Percentiles rank a stretch among this genome's conserved stretches.
phyloP scores from a whole-genome alignment of 106 monocot genomes.

The Dendrobium catenatum region DNA sequence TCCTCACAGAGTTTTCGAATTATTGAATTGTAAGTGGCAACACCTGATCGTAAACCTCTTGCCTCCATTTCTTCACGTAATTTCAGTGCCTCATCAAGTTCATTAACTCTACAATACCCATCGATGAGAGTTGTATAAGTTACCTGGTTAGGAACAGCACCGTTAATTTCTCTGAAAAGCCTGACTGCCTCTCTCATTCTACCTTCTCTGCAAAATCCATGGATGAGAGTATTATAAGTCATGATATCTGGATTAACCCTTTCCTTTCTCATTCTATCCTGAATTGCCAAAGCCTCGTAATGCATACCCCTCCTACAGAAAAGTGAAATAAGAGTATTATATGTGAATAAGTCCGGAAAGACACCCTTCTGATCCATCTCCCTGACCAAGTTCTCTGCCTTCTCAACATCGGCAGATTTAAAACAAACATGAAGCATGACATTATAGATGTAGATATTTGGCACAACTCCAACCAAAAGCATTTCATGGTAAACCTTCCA shows the following conservation, averaged over 20 bases:
- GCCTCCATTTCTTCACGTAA: conserved; percentile 73
- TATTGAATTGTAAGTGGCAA: conserved; percentile 71
- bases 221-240: conserved; percentile 71
- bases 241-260: conserved; percentile 65
- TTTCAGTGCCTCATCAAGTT: conserved; percentile 56
- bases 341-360: conserved; percentile 48
- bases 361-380: conserved; percentile 64
- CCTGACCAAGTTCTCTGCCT: conserved; percentile 42
- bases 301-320: conserved; percentile 82
- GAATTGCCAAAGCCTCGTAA: conserved; percentile 63
- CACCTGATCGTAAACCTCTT: conserved; percentile 55
- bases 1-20: conserved; percentile 70
- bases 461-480: conserved; percentile 22
- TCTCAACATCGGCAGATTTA: conserved; percentile 47
- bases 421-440: conserved; percentile 80
- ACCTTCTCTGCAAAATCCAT: conserved; percentile 83
- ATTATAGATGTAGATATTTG: conserved; percentile 71
- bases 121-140: conserved; percentile 92
- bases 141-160: conserved; percentile 46
- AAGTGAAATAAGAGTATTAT: conserved; percentile 77
- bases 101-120: conserved; percentile 71
- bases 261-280: conserved; percentile 61
- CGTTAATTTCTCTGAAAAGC: conserved; percentile 74
- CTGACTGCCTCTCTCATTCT: conserved; percentile 70
- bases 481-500: conserved; percentile 79